Evolutionary conservation across 129 eudicot species (phyloP).

Genomic region (Calendula officinalis): DNA sequence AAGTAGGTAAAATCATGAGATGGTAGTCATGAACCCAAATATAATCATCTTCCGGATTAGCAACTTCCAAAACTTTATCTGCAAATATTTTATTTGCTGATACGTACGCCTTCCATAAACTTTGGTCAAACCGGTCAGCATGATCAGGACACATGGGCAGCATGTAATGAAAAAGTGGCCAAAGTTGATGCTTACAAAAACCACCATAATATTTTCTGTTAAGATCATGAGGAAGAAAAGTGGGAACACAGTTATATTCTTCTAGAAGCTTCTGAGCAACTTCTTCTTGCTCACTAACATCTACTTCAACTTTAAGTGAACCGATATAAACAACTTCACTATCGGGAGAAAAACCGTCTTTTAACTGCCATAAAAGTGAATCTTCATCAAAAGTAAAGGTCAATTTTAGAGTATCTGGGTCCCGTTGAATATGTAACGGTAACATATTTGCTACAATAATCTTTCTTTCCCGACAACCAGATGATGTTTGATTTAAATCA

Average conservation of each 20-base stretch:
- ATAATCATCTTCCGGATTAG: slow-evolving; percentile 76
- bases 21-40: slow-evolving; percentile 93
- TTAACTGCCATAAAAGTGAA: slow-evolving; percentile 63
- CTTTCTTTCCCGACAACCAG: slow-evolving; percentile 50
- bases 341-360: slow-evolving; percentile 65
- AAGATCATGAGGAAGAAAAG: slow-evolving; percentile 74
- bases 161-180: slow-evolving; percentile 96
- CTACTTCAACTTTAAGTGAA: slow-evolving; percentile 68
- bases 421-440: slow-evolving; percentile 64
- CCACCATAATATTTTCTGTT: slow-evolving; percentile 69
- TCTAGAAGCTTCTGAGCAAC: slow-evolving; percentile 74
- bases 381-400: slow-evolving; percentile 70
- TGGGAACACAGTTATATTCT: slow-evolving; percentile 83
- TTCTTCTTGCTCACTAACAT: slow-evolving; percentile 70
- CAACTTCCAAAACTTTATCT: slow-evolving; percentile 79
- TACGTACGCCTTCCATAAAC: slow-evolving; percentile 79
- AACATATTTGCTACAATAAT: slow-evolving; percentile 83
- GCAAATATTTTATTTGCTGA: slow-evolving; percentile 80
- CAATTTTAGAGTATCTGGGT: slow-evolving; percentile 57
- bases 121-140: slow-evolving; percentile 70
- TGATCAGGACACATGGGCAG: slow-evolving; percentile 80
- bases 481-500: slow-evolving; percentile 48
- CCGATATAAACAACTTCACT: slow-evolving; percentile 72
- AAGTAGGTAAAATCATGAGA: slow-evolving; percentile 84
- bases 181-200: slow-evolving; percentile 80